Conservation (phyloP, 2,329 filamentous ascomycete genomes). For the Colletotrichum tropicale region DNA sequence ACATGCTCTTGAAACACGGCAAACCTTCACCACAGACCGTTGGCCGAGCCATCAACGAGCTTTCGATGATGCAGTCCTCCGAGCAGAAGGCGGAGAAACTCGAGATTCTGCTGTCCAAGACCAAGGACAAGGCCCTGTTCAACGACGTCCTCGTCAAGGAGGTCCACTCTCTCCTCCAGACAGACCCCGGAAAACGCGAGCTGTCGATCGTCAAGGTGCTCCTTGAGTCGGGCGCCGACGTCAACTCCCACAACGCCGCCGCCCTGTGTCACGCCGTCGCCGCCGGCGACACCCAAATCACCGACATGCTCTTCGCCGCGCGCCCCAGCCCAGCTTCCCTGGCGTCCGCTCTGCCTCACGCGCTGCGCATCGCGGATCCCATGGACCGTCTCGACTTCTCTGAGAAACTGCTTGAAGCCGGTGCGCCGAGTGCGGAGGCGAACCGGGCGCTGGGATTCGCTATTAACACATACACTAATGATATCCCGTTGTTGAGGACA, state of each 20-base stretch:
- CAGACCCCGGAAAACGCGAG: slow-evolving; percentile 38
- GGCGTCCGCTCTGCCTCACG: slow-evolving; percentile 54
- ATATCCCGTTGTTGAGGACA: slow-evolving; percentile 50
- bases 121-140: slow-evolving; percentile 46
- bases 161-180: slow-evolving; percentile 48
- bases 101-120: slow-evolving; percentile 47
- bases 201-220: slow-evolving; percentile 51
- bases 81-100: slow-evolving; percentile 55
- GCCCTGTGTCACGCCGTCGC: slow-evolving; percentile 56
- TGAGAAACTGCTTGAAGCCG: slow-evolving; percentile 53
- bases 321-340: slow-evolving; percentile 48
- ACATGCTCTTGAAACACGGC: slow-evolving; percentile 50
- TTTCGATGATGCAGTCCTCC: slow-evolving; percentile 48
- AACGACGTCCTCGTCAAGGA: slow-evolving; percentile 54
- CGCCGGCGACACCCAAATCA: slow-evolving; percentile 46
- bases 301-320: slow-evolving; percentile 52
- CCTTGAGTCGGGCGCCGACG: slow-evolving; percentile 55
- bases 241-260: slow-evolving; percentile 57
- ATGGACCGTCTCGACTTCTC: slow-evolving; percentile 57
- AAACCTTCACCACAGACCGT: slow-evolving; percentile 49
- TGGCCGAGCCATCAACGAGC: slow-evolving; percentile 43
- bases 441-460: slow-evolving; percentile 58
- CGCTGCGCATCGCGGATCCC: slow-evolving; percentile 53
- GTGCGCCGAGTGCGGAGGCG: slow-evolving; percentile 50
- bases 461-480: slow-evolving; percentile 50